Percentiles rank a stretch among this genome's conserved stretches.
Evolutionary conservation across 768 basidiomycete genomes (phyloP).

Genomic region (Boletus sp.): DNA sequence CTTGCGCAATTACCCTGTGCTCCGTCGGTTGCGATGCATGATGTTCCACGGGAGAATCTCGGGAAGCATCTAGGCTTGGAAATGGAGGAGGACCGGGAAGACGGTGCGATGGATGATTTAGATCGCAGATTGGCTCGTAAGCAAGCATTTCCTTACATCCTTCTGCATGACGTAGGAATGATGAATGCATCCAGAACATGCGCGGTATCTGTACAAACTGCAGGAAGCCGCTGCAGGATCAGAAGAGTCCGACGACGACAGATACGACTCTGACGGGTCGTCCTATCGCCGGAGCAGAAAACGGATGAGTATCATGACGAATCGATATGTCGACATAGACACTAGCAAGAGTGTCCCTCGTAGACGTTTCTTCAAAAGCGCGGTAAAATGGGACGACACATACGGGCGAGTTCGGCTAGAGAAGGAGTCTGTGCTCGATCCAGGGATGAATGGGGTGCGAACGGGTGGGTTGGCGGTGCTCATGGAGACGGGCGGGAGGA

Average conservation of each 20-base stretch:
- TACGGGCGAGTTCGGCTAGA: slow-evolving; percentile 25
- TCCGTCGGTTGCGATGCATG: slow-evolving; percentile 85
- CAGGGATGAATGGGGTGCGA: slow-evolving; percentile 10
- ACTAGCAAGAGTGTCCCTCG: slow-evolving; percentile 32
- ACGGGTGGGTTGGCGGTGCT: slow-evolving; percentile 19
- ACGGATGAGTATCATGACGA: slow-evolving; percentile 69
- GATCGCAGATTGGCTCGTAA: slow-evolving; percentile 72
- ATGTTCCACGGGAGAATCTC: slow-evolving; percentile 72
- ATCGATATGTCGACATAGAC: slow-evolving; percentile 53
- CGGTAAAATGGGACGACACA: slow-evolving; percentile 35
- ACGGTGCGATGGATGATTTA: slow-evolving; percentile 50
- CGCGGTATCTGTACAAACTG: slow-evolving; percentile 60
- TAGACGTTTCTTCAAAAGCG: slow-evolving; percentile 61
- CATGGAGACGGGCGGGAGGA: slow-evolving; percentile 27
- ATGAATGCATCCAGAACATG: slow-evolving; percentile 48
- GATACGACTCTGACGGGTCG: slow-evolving; percentile 51
- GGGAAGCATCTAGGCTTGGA: slow-evolving; percentile 60
- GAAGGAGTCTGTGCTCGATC: slow-evolving; percentile 23
- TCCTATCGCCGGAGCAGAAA: slow-evolving; percentile 41
- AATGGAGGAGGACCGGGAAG: slow-evolving; percentile 41
- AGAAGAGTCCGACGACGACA: slow-evolving; percentile 49
- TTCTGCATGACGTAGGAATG: background rate
- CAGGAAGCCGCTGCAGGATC: slow-evolving; percentile 49
- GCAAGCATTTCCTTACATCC: slow-evolving; percentile 24
- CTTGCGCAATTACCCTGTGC: slow-evolving; percentile 63